Evolutionary conservation across 345 rosid genomes (phyloP).

Genomic region (Arabidopsis thaliana): TAIR10.1 NC_003070.9:26274001-26274500

Average conservation of each 20-base stretch:
- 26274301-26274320: not conserved
- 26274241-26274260: too few species aligned
- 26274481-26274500: slow-evolving; percentile 86
- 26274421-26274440: slow-evolving; percentile 59
- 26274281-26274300: not conserved
- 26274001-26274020: not conserved
- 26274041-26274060: not conserved
- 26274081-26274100: not conserved
- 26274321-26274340: not conserved
- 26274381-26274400: not conserved
- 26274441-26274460: slow-evolving; percentile 67
- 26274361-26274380: slow-evolving; percentile 17
- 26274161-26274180: too few species aligned
- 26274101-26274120: not conserved
- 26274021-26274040: slow-evolving; percentile 1
- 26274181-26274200: too few species aligned
- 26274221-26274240: too few species aligned
- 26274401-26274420: slow-evolving; percentile 41
- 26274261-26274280: too few species aligned
- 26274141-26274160: too few species aligned
- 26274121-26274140: too few species aligned
- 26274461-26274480: slow-evolving; percentile 73
- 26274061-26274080: not conserved
- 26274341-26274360: not conserved
- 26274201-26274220: too few species aligned